Base-by-base conservation (phyloP, 2,329 filamentous ascomycete genomes). In the Nannizziopsis arthrosporioides region DNA sequence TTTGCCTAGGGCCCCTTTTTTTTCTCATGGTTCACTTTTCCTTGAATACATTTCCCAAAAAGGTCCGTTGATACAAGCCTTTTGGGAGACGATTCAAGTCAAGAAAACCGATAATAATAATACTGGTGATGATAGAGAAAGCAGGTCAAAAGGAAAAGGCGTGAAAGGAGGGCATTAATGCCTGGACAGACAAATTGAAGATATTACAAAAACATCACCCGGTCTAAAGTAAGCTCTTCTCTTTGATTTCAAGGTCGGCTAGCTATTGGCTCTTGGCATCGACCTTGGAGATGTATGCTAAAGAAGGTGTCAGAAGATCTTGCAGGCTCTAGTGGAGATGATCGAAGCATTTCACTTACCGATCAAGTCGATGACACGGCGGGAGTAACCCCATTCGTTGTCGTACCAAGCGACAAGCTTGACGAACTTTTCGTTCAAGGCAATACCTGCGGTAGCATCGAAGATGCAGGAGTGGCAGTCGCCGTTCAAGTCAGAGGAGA, bases 361-460 rank as follows among this genome's bases (percentile, higher is more conserved):
- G 55, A 71, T 67, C 63, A 92, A 84, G 73, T 92, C 85, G 60
- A 89, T 75, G 64, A 89, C 85, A 81, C 85, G 92, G 76, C 89
- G 89, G 72, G 85, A 93, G 84, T 98, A 96, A 67, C 89, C 92
- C 88, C 89, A 95, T 81, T 96, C 90, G 80, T 96, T 96, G 80
- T 94, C 88, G 75, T 94, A 94, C 92, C 90, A 96, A 64, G 82
- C 82, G 69, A 95, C 84, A 55, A 98, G 80, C 85, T 98, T 98
- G 80, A 94, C 82, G 71, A 96, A 96, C 82, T 95, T 89, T 66
- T 88, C 73, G 82, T 96, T 98, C 63, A 98, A 84, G 59, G 89
- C 85, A 74, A 98, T 96, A 80, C 92, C 92, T 54, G 92, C 92
- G 84, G 94, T 94, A 72, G 88, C 89, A 71, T 98, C 92, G 73